A percentile compares a stretch with the other conserved stretches of the same genome.
phyloP scores from a whole-genome alignment of 129 eudicot genomes.

The Tanacetum coccineum region DNA sequence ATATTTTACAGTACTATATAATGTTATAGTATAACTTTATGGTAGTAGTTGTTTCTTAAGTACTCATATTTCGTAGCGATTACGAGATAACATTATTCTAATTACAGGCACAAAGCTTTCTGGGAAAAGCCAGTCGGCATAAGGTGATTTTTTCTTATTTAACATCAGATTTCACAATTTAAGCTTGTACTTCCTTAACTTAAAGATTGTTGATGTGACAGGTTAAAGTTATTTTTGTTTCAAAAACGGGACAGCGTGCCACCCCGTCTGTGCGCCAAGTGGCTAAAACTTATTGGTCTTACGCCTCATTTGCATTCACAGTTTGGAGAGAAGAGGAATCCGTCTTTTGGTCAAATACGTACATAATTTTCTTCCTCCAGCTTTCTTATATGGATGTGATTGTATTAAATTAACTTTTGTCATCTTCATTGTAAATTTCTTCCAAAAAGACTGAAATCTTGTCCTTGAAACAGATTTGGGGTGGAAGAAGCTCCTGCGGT shows the following conservation, averaged over 20 bases:
- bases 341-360: constrained; percentile 82
- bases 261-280: constrained; percentile 83
- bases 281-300: constrained; percentile 63
- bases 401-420: neutral
- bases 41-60: constrained; percentile 4
- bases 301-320: constrained; percentile 74
- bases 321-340: constrained; percentile 83
- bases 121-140: constrained; percentile 67
- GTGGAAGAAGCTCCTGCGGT: constrained; percentile 97
- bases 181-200: neutral
- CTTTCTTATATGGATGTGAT: constrained; percentile 4
- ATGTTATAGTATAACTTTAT: neutral
- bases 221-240: constrained; percentile 86
- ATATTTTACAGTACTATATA: neutral
- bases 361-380: constrained; percentile 43
- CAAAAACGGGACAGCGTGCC: constrained; percentile 94
- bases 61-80: constrained; percentile 15
- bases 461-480: constrained; percentile 54
- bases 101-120: constrained; percentile 68
- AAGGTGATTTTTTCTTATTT: constrained; percentile 50
- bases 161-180: constrained; percentile 2
- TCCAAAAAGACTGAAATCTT: constrained; percentile 5
- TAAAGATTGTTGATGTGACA: constrained; percentile 16
- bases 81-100: constrained; percentile 23
- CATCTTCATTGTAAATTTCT: neutral